Percentiles rank a stretch among this genome's conserved stretches.
Conservation (phyloP, 768 basidiomycete genomes). For the Hortiboletus campestris region DNA sequence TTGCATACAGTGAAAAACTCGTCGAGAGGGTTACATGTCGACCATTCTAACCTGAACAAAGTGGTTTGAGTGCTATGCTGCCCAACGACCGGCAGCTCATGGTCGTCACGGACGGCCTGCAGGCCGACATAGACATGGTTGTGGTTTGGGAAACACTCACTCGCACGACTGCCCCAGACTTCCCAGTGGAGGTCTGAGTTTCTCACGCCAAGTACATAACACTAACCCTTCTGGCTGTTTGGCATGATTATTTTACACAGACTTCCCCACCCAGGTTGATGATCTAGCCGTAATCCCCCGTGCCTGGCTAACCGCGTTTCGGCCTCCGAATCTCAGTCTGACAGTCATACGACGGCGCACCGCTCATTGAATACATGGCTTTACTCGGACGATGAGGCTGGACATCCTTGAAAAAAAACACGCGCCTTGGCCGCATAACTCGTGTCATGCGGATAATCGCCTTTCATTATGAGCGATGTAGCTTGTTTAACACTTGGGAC, state of each 20-base stretch:
- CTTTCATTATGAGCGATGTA: not conserved
- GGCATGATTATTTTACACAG: not conserved
- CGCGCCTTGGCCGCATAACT: too few species aligned
- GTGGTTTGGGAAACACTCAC: conserved; percentile 22
- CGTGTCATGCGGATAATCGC: too few species aligned
- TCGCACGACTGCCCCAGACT: conserved; percentile 13
- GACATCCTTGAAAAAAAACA: too few species aligned
- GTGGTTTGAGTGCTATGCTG: conserved; percentile 17
- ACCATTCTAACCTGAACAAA: conserved; percentile 22
- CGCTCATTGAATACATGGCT: too few species aligned
- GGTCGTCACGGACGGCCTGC: conserved; percentile 26
- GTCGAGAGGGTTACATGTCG: not conserved
- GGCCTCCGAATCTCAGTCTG: conserved; percentile 20
- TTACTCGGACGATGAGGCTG: too few species aligned
- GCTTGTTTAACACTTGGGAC: not conserved
- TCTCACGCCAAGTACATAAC: conserved; percentile 26
- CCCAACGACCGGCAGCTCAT: conserved; percentile 22
- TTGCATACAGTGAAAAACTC: not conserved
- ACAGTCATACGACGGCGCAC: not conserved
- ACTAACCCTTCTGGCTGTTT: not conserved
- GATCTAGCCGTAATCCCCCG: conserved; percentile 20
- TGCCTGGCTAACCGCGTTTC: not conserved
- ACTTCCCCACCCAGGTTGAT: not conserved
- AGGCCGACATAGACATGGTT: conserved; percentile 33
- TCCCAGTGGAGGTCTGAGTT: conserved; percentile 9